Percentiles rank a stretch among this genome's conserved stretches.
Conservation (phyloP, 169 alveolate species). For the Perkinsus olseni region DNA sequence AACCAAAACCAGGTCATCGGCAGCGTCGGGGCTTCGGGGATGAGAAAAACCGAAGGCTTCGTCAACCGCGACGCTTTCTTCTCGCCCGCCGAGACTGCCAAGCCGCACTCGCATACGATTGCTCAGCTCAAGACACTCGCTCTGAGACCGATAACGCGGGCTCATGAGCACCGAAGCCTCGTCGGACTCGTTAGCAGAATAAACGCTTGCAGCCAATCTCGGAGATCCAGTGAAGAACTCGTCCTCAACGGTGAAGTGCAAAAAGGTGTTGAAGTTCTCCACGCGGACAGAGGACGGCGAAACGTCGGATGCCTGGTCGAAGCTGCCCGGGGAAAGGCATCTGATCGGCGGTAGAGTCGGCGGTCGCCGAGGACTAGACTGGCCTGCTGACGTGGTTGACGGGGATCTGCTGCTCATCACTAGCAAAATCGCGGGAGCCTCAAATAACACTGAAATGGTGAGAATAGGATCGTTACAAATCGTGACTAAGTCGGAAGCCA, state of each 20-base stretch:
- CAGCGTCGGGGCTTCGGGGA: background rate
- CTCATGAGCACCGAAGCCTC: background rate
- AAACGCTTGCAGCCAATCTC: background rate
- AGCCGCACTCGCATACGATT: background rate
- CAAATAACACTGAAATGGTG: background rate
- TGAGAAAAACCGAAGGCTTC: background rate
- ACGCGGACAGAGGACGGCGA: background rate
- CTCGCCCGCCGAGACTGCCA: background rate
- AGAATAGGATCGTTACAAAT: background rate
- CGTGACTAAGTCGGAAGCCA: too few relatives aligned
- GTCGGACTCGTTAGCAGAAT: background rate
- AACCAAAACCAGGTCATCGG: background rate
- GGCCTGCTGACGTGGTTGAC: background rate
- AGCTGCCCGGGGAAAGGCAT: background rate
- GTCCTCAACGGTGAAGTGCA: background rate
- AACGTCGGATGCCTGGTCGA: background rate
- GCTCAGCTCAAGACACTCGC: background rate
- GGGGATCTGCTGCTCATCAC: background rate
- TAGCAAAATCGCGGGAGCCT: background rate
- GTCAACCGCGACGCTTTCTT: background rate
- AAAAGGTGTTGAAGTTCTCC: background rate
- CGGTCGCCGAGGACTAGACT: background rate
- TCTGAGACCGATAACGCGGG: background rate
- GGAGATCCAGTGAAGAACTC: background rate
- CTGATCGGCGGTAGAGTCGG: background rate